Base-by-base conservation (phyloP, 2,329 filamentous ascomycete species). In the Blumeriella jaapii region DNA sequence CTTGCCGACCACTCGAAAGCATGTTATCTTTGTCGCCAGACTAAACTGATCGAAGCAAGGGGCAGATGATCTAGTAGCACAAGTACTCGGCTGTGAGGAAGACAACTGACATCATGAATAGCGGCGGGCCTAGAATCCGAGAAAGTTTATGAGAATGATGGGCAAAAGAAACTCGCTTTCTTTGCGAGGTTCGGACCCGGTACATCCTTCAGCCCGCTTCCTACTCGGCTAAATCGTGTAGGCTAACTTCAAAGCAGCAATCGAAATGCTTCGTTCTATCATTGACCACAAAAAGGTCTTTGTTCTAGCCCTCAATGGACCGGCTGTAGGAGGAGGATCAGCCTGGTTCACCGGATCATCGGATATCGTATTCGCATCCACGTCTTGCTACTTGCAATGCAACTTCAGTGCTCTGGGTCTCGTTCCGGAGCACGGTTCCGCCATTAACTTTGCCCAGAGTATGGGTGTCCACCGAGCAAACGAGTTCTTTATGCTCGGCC, bases 251-350 rank as follows among this genome's bases (percentile, higher is more conserved):
- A 12, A 6, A 13, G 8, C 24, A 52, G 52, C 43, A 22, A 47
- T 52, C 6, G 55, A 61, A 48, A 50, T 67, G 32, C 54, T 66
- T 33, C 60, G 61, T 32, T 58, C 56, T 16, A 60, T 67, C 42
- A 66, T 67, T 45, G 63, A 67, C 48, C 65, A 68, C 51, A 55
- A 51, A 6, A 69, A 68, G 51, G 63, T 69, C 11, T 59, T 68
- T 30, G 58, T 69, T 23, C 57, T 68, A 3, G 65, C 64, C 0
- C 53, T 69, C 16, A 69, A 69, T 49, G 65, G 65, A 8, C 64
- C 64, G 0, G 65, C 54, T 6, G 63, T 69, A 9, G 65, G 65
- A 12, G 65, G 61, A 13, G 65, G 65, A 8, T 65, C 63, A 13
- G 64, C 64, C 6, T 68, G 65, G 64, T 68, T 68, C 45, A 53